Percentiles rank a stretch among this genome's conserved stretches.
These are phyloP conservation scores for Aechmea fasciata DNA, from an alignment of 176 grass and related monocot genomes.

Conservation along the genomic window DNA sequence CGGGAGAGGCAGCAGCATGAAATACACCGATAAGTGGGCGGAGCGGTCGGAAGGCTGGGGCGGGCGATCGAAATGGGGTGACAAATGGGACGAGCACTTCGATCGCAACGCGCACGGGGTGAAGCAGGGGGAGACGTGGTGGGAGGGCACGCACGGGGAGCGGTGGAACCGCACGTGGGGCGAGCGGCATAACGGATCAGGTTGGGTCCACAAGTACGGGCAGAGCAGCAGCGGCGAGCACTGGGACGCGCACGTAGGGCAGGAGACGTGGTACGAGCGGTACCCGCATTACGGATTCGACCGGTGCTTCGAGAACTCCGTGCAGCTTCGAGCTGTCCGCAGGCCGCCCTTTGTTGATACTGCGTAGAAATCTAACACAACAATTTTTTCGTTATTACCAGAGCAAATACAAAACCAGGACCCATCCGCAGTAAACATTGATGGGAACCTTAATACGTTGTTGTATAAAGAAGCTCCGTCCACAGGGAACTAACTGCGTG, in stretches of 20 bases:
- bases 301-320: conserved; percentile 71
- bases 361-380: not conserved
- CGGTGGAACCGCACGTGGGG: conserved; percentile 98
- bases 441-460: not conserved
- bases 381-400: not conserved
- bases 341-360: conserved; percentile 8
- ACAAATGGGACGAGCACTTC: conserved; percentile 92
- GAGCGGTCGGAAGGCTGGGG: conserved; percentile 51
- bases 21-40: conserved; percentile 94
- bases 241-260: conserved; percentile 68
- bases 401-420: not conserved
- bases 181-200: conserved; percentile 60
- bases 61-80: conserved; percentile 87
- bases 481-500: no score
- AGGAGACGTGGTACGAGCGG: conserved; percentile 83
- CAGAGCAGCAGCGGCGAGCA: conserved; percentile 85
- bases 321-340: conserved; percentile 57
- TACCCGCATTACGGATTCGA: conserved; percentile 78
- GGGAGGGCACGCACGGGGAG: conserved; percentile 63
- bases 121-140: conserved; percentile 93
- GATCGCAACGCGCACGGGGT: conserved; percentile 35
- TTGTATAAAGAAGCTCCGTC: not conserved
- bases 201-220: conserved; percentile 95
- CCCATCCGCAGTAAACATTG: not conserved
- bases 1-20: conserved; percentile 53